These are phyloP conservation scores for Isabelozyma gotoi DNA, from an alignment of 805 yeast species.

Conservation along the genomic window DNA sequence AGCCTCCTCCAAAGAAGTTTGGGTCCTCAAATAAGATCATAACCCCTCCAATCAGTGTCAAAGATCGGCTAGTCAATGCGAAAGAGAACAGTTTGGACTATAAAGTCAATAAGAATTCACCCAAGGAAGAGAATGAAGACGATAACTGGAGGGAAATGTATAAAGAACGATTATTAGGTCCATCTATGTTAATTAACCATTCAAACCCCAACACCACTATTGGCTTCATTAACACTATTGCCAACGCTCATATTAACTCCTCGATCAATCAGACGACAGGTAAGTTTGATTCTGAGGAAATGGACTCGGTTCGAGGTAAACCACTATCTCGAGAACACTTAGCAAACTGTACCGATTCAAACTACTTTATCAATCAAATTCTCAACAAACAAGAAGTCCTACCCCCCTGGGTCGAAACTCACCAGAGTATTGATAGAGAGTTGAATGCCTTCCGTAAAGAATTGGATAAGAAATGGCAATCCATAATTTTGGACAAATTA, in stretches of 20 bases:
- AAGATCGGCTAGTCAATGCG: conserved; percentile 54
- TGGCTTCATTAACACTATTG: conserved; percentile 61
- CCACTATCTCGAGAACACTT: conserved; percentile 54
- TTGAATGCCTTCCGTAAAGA: conserved; percentile 47
- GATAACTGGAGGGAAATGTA: conserved; percentile 60
- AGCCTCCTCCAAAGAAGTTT: conserved; percentile 16
- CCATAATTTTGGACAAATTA: conserved; percentile 13
- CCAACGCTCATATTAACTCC: conserved; percentile 74
- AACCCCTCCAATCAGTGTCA: conserved; percentile 20
- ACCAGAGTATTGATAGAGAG: conserved; percentile 63
- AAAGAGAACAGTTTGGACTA: conserved; percentile 69
- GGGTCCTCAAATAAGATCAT: conserved; percentile 6
- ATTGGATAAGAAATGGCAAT: conserved; percentile 41
- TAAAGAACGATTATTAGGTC: conserved; percentile 62
- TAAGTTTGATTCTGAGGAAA: conserved; percentile 56
- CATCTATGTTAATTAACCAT: conserved; percentile 45
- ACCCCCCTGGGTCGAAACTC: conserved; percentile 89
- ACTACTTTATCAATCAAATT: conserved; percentile 77
- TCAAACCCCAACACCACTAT: conserved; percentile 43
- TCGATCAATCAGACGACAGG: conserved; percentile 62
- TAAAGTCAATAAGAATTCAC: conserved; percentile 39
- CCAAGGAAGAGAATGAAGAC: conserved; percentile 26
- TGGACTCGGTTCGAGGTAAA: conserved; percentile 55
- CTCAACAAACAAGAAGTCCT: conserved; percentile 71
- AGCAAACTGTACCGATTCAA: conserved; percentile 59